Conservation (phyloP, 2,329 filamentous ascomycete genomes). For the Trichophyton simii region DNA sequence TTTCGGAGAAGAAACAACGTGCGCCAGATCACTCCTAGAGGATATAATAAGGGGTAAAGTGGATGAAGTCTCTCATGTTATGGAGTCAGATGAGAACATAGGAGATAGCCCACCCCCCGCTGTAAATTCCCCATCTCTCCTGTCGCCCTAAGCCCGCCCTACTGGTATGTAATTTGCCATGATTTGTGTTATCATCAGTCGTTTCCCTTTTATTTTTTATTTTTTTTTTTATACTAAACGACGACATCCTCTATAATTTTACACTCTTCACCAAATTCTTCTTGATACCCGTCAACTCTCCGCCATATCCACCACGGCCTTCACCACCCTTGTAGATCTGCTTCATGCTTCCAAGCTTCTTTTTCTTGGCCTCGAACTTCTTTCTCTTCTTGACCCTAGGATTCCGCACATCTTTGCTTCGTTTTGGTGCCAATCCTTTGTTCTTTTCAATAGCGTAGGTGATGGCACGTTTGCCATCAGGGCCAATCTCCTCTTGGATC, state of each 20-base stretch:
- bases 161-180: neutral
- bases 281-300: constrained; percentile 93
- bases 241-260: constrained; percentile 53
- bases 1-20: neutral
- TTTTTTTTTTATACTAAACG: neutral
- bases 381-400: constrained; percentile 96
- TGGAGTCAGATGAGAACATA: neutral
- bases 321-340: constrained; percentile 76
- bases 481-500: constrained; percentile 55
- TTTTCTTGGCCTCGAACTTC: constrained; percentile 93
- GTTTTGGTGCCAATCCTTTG: constrained; percentile 77
- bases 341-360: constrained; percentile 84
- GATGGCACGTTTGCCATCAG: constrained; percentile 84
- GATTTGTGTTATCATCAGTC: neutral
- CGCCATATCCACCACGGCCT: constrained; percentile 72
- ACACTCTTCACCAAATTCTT: constrained; percentile 82
- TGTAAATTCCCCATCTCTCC: neutral
- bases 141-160: neutral
- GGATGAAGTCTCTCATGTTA: neutral
- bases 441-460: constrained; percentile 94
- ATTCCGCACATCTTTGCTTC: constrained; percentile 90
- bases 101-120: neutral
- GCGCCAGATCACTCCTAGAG: neutral
- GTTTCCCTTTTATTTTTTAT: neutral
- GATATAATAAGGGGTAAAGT: neutral